Base-by-base conservation (phyloP, 192 early-diverging fungal species). In the Coemansia sp. region DNA sequence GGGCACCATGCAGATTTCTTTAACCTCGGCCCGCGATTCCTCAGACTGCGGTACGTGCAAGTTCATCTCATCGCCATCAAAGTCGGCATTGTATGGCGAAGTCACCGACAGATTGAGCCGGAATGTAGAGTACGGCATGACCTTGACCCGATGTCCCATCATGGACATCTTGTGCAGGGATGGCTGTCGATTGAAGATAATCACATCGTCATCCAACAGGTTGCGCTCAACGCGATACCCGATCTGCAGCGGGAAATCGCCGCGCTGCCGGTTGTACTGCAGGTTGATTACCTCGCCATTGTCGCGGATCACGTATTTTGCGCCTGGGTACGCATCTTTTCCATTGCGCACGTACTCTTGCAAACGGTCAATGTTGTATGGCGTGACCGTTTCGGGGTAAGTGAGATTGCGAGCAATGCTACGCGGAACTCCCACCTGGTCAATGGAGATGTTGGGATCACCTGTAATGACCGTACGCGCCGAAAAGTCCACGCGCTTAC, bases 21-120 rank as follows among this genome's bases (percentile, higher is more conserved):
- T 83, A 46, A 99, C 85, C 75, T 99, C 96, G 14, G 96, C 94
- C 32, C 90, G 87, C 10, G 93, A 93, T 80, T 97, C 93, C 42
- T 94, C 87, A 9, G 94, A 94, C 74, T 97, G 94, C 14, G 96
- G 96, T 14, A 96, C 93, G 70, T 99, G 96, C 82, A 99, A 71
- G 77, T 99, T 99, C 96, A 99, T 99, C 74, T 99, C 96, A 66
- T 99, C 96, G 50, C 96, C 96, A 69, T 99, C 96, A 80, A 99
- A 99, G 84, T 99, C 96, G 40, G 94, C 96, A 59, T 99, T 99
- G 68, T 99, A 99, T 16, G 96, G 96, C 40, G 91, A 87, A 6
- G 94, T 97, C 48, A 96, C 96, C 11, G 94, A 97, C 21, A 99
- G 81, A 57, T 97, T 99, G 32, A 99, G 79, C 16, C 96, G 86